phyloP scores from a whole-genome alignment of 805 yeast genomes.

The Starmerella apis region DNA sequence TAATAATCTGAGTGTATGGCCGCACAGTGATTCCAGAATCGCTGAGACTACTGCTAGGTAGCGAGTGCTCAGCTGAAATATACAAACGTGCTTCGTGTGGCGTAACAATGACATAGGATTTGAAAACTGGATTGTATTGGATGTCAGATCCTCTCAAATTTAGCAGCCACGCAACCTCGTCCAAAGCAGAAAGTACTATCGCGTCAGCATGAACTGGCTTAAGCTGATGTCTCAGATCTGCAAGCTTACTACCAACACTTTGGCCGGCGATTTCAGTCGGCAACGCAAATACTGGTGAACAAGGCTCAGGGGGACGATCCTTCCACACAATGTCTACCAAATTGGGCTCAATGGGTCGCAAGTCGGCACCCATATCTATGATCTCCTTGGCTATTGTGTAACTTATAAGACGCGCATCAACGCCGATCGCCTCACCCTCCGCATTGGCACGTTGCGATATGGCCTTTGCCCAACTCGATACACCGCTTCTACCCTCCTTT shows the following conservation, averaged over 20 bases:
- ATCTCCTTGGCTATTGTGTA: constrained; percentile 27
- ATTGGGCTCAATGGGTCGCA: constrained; percentile 49
- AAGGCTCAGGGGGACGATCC: constrained; percentile 7
- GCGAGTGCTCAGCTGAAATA: constrained; percentile 26
- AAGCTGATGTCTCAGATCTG: constrained; percentile 32
- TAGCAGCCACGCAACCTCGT: constrained; percentile 84
- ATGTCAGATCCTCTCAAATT: constrained; percentile 78
- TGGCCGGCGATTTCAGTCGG: constrained; percentile 72
- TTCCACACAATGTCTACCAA: constrained; percentile 68
- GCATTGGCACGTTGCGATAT: constrained; percentile 46
- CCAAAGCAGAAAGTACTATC: constrained; percentile 60
- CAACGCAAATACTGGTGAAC: constrained; percentile 12
- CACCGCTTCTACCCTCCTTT: constrained; percentile 66
- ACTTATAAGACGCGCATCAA: constrained; percentile 69
- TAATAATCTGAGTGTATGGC: constrained; percentile 51
- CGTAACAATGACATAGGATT: constrained; percentile 49
- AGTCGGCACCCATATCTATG: constrained; percentile 33
- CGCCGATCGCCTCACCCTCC: constrained; percentile 51
- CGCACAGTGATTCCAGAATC: constrained; percentile 41
- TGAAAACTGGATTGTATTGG: constrained; percentile 78
- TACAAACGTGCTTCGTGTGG: constrained; percentile 40
- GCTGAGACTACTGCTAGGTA: constrained; percentile 24
- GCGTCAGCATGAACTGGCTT: constrained; percentile 31
- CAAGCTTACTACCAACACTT: constrained; percentile 46
- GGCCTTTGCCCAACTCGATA: constrained; percentile 74